Conservation (phyloP, 108 stramenopile genomes). For the Skeletonema tropicum region DNA sequence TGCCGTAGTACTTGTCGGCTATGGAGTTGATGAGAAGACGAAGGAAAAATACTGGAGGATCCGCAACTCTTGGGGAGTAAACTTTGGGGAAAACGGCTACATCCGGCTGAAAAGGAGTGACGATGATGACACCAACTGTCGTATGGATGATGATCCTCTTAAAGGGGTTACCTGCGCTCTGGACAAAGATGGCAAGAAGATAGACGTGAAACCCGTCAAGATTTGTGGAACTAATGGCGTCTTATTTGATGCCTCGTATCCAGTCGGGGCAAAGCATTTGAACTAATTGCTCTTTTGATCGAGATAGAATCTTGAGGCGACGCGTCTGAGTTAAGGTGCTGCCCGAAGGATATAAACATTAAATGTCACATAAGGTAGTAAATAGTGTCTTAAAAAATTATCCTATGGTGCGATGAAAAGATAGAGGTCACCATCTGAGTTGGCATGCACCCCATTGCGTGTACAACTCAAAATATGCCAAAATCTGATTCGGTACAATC, state of each 20-base stretch:
- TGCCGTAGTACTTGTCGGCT: constrained; percentile 86
- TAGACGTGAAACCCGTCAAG: constrained; percentile 48
- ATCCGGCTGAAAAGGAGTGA: constrained; percentile 74
- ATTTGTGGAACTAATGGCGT: constrained; percentile 86
- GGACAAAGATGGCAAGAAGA: constrained; percentile 60
- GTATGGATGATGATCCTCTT: constrained; percentile 66
- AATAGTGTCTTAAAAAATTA: background rate
- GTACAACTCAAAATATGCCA: background rate
- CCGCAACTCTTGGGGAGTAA: constrained; percentile 81
- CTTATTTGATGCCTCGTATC: constrained; percentile 67
- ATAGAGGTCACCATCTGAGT: background rate
- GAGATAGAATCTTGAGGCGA: background rate
- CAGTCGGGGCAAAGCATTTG: constrained; percentile 44
- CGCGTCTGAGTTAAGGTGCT: too few relatives aligned
- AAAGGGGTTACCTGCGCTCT: constrained; percentile 83
- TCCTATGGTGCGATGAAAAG: background rate
- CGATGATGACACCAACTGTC: constrained; percentile 62
- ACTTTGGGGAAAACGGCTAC: constrained; percentile 88
- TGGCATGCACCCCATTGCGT: background rate
- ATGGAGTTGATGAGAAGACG: constrained; percentile 73
- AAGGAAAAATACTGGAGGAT: constrained; percentile 83
- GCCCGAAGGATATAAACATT: too few relatives aligned
- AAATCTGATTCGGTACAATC: background rate
- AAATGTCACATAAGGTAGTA: background rate
- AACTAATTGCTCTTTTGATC: background rate